A percentile compares a stretch with the other conserved stretches of the same genome.
Conservation (phyloP, 495 filamentous ascomycete genomes). For the Penicillium verhagenii region DNA sequence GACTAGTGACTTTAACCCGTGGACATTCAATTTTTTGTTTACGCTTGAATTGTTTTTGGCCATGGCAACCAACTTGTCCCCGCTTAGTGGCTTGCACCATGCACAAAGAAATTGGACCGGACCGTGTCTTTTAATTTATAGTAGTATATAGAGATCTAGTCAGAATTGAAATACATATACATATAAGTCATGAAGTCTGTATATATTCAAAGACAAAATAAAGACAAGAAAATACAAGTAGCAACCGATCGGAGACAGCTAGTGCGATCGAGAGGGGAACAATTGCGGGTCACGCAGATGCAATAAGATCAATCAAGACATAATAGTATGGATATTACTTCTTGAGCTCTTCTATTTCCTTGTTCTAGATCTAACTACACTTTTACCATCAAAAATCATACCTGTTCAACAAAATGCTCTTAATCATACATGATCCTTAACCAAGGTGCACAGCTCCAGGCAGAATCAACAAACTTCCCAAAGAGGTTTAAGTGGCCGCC, state of each 20-base stretch:
- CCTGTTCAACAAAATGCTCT: no score
- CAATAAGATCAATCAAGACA: neutral
- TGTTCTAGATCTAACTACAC: no score
- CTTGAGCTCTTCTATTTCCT: no score
- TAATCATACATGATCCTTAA: neutral
- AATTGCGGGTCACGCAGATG: constrained; percentile 12
- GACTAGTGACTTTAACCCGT: neutral
- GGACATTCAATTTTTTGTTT: neutral
- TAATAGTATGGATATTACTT: no score
- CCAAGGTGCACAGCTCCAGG: neutral
- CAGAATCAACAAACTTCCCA: constrained; percentile 42
- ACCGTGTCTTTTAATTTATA: no score
- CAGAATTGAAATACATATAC: neutral
- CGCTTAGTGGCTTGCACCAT: neutral
- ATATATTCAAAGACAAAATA: no score
- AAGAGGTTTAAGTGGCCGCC: constrained; percentile 47
- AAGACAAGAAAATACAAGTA: neutral
- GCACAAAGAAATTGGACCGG: no score
- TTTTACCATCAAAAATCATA: no score
- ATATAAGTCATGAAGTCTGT: neutral
- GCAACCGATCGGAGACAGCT: neutral
- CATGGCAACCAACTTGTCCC: neutral
- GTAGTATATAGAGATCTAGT: neutral
- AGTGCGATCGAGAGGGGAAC: neutral
- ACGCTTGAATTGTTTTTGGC: neutral